Evolutionary conservation across 164 flowering plant species (phyloP).

Genomic region (Aristolochia fimbriata): DNA sequence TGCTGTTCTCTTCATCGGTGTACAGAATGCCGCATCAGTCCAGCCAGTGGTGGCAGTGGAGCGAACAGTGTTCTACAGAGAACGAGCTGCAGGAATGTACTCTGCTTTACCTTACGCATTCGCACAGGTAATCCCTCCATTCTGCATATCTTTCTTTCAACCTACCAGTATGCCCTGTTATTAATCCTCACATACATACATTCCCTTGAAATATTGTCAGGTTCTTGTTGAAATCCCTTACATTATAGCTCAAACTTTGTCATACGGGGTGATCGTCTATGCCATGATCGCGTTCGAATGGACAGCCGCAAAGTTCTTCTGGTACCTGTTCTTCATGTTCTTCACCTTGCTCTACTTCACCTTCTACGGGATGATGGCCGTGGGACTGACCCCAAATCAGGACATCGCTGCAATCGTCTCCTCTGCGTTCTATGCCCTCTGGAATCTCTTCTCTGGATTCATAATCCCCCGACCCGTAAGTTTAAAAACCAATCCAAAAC

Average conservation of each 20-base stretch:
- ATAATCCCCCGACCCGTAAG: slow-evolving; percentile 24
- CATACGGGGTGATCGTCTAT: slow-evolving; percentile 36
- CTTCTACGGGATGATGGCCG: slow-evolving; percentile 19
- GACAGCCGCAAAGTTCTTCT: slow-evolving; percentile 17
- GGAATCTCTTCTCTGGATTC: slow-evolving; percentile 25
- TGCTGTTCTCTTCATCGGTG: slow-evolving; percentile 37
- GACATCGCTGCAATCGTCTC: slow-evolving; percentile 20
- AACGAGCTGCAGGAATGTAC: slow-evolving; percentile 49
- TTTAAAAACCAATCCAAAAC: too few species aligned
- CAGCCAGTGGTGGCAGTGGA: slow-evolving; percentile 46
- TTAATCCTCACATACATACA: too few species aligned
- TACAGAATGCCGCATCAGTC: slow-evolving; percentile 38
- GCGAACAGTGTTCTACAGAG: slow-evolving; percentile 45
- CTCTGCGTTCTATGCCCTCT: slow-evolving; percentile 13
- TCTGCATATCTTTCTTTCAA: too few species aligned
- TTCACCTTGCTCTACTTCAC: slow-evolving; percentile 16
- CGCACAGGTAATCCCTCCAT: slow-evolving; percentile 29
- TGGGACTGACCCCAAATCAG: slow-evolving; percentile 14
- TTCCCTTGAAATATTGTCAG: slow-evolving; percentile 6
- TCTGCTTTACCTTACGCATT: slow-evolving; percentile 49
- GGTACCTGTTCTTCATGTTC: slow-evolving; percentile 19
- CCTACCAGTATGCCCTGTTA: too few species aligned
- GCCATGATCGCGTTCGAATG: slow-evolving; percentile 46
- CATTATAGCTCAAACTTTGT: slow-evolving; percentile 22
- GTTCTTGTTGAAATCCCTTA: slow-evolving; percentile 43